Evolutionary conservation across 805 yeast species (phyloP).

Genomic region (Candida manassasensis): DNA sequence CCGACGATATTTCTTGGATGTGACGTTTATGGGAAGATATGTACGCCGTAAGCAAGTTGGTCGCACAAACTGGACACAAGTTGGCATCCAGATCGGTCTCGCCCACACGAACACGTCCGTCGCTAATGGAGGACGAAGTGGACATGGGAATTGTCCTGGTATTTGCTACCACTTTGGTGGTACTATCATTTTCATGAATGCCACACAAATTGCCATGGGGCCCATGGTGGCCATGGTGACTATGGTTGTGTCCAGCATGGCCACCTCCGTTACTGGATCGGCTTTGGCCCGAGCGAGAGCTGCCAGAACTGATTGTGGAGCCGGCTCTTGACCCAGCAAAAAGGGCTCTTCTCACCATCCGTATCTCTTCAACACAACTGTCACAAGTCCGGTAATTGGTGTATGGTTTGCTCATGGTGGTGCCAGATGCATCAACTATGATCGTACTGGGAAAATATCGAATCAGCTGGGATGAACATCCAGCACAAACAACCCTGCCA

Average conservation of each 20-base stretch:
- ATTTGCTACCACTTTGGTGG: constrained; percentile 17
- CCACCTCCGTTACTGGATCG: neutral
- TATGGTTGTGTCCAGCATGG: neutral
- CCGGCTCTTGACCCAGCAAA: constrained; percentile 8
- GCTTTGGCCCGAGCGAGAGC: neutral
- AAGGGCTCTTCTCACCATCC: constrained; percentile 43
- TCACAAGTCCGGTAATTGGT: constrained; percentile 72
- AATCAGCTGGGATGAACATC: constrained; percentile 53
- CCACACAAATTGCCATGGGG: neutral
- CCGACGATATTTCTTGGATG: constrained; percentile 11
- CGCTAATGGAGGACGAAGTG: constrained; percentile 15
- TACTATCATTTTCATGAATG: constrained; percentile 8
- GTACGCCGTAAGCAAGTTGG: constrained; percentile 22
- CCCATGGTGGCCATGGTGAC: neutral
- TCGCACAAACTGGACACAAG: constrained; percentile 40
- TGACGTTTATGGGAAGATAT: constrained; percentile 11
- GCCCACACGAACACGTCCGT: constrained; percentile 6
- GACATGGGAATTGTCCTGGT: constrained; percentile 16
- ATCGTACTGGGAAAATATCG: constrained; percentile 56
- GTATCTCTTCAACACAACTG: constrained; percentile 60
- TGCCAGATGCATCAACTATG: constrained; percentile 52
- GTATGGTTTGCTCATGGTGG: constrained; percentile 45
- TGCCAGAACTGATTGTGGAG: neutral
- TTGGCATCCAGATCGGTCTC: constrained; percentile 28
- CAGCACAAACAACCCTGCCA: constrained; percentile 73